phyloP scores from a whole-genome alignment of 257 asterid species.

The Pogostemon cablin region DNA sequence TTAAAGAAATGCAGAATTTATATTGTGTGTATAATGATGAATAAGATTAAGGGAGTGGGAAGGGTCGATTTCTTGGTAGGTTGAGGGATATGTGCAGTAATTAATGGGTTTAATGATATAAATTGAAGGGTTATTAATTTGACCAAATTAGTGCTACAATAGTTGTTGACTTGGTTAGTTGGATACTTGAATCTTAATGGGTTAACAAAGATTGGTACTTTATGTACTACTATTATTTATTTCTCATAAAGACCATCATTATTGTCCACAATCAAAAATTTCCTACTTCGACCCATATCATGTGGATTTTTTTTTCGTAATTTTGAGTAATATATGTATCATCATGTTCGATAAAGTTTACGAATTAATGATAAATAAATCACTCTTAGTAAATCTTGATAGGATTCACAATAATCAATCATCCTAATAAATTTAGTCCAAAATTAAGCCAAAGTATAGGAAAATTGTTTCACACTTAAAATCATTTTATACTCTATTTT shows the following conservation, averaged over 20 bases:
- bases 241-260: not conserved
- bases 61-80: conserved; percentile 7
- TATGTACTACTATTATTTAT: not conserved
- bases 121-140: not conserved
- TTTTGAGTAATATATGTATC: no score
- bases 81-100: conserved; percentile 24
- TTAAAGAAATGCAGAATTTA: not conserved
- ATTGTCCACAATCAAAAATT: conserved; percentile 8
- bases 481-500: no score
- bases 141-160: conserved; percentile 7
- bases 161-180: conserved; percentile 5
- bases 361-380: no score
- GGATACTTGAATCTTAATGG: conserved; percentile 2
- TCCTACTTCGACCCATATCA: not conserved
- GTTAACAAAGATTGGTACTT: not conserved
- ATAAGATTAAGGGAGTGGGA: not conserved
- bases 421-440: no score
- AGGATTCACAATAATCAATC: no score
- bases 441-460: no score
- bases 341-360: no score
- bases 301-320: not conserved
- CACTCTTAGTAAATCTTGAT: no score
- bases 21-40: not conserved
- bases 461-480: no score
- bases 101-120: conserved; percentile 19